Percentiles rank a stretch among this genome's conserved stretches.
Conservation (phyloP, 2,329 filamentous ascomycete genomes). For the Raffaelea arxii region DNA sequence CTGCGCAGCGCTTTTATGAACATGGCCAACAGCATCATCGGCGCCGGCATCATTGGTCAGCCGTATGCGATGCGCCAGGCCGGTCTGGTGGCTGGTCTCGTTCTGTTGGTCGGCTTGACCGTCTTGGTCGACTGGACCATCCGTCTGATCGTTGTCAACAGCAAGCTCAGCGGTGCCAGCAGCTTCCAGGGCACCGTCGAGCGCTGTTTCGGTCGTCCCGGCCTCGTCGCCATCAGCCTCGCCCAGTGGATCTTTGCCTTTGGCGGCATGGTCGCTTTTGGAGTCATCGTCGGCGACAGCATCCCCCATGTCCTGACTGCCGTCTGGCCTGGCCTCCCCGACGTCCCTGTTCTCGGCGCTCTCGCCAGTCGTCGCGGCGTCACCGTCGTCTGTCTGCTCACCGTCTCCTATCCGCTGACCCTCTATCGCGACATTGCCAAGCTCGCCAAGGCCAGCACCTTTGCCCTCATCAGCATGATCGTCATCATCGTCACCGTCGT, state of each 20-base stretch:
- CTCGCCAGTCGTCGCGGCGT: slow-evolving; percentile 72
- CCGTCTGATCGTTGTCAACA: slow-evolving; percentile 91
- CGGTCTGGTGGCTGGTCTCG: slow-evolving; percentile 68
- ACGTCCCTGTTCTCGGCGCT: slow-evolving; percentile 70
- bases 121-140: slow-evolving; percentile 95
- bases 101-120: slow-evolving; percentile 71
- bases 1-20: slow-evolving; percentile 94
- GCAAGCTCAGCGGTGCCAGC: slow-evolving; percentile 86
- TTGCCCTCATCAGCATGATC: slow-evolving; percentile 87
- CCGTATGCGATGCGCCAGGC: slow-evolving; percentile 95
- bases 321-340: slow-evolving; percentile 64
- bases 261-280: slow-evolving; percentile 97
- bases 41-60: slow-evolving; percentile 67
- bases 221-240: slow-evolving; percentile 76
- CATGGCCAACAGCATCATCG: slow-evolving; percentile 98
- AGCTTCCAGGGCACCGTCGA: slow-evolving; percentile 95
- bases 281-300: slow-evolving; percentile 92
- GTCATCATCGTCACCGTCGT: slow-evolving; percentile 84
- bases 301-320: slow-evolving; percentile 84
- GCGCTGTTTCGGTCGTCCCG: slow-evolving; percentile 82
- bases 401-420: slow-evolving; percentile 82
- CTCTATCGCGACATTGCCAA: slow-evolving; percentile 96
- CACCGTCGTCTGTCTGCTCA: slow-evolving; percentile 80
- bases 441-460: slow-evolving; percentile 90
- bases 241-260: slow-evolving; percentile 99